These are phyloP conservation scores for Ascochyta lentis DNA, from an alignment of 2,329 filamentous ascomycete species.

Conservation along the genomic window DNA sequence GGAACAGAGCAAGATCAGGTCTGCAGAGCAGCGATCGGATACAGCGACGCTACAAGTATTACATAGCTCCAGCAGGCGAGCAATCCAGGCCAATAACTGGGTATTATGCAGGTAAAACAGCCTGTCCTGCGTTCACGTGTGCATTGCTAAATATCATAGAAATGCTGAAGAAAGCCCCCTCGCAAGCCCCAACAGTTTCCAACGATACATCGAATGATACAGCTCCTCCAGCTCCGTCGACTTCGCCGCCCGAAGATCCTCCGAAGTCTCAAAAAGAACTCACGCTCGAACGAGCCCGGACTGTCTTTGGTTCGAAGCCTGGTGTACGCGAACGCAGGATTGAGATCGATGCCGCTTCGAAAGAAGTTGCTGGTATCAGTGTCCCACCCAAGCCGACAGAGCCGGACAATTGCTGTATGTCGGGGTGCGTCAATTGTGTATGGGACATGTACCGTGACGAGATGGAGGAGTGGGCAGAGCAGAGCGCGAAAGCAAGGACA, in stretches of 20 bases:
- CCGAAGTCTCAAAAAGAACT: conserved; percentile 60
- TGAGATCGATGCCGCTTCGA: conserved; percentile 65
- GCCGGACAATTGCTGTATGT: conserved; percentile 99
- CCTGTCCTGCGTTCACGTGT: background rate
- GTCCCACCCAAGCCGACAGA: conserved; percentile 86
- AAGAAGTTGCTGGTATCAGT: conserved; percentile 75
- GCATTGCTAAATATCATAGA: conserved; percentile 40
- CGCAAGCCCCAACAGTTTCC: conserved; percentile 35
- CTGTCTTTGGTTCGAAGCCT: conserved; percentile 83
- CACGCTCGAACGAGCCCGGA: conserved; percentile 64
- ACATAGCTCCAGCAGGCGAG: conserved; percentile 47
- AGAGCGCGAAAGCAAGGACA: conserved; percentile 67
- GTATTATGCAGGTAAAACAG: conserved; percentile 45
- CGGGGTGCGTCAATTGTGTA: conserved; percentile 95
- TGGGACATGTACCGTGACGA: conserved; percentile 94
- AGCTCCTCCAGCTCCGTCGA: conserved; percentile 27
- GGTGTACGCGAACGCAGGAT: conserved; percentile 75
- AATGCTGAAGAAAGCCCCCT: conserved; percentile 41
- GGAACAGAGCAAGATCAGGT: conserved; percentile 27
- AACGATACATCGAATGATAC: conserved; percentile 44
- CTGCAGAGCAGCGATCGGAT: conserved; percentile 45
- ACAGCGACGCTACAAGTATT: conserved; percentile 43
- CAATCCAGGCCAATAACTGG: conserved; percentile 49
- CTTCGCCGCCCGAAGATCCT: conserved; percentile 44
- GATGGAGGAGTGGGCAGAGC: conserved; percentile 82